These are phyloP conservation scores for Torulaspora pretoriensis DNA, from an alignment of 1,139 yeast genomes.

Conservation along the genomic window DNA sequence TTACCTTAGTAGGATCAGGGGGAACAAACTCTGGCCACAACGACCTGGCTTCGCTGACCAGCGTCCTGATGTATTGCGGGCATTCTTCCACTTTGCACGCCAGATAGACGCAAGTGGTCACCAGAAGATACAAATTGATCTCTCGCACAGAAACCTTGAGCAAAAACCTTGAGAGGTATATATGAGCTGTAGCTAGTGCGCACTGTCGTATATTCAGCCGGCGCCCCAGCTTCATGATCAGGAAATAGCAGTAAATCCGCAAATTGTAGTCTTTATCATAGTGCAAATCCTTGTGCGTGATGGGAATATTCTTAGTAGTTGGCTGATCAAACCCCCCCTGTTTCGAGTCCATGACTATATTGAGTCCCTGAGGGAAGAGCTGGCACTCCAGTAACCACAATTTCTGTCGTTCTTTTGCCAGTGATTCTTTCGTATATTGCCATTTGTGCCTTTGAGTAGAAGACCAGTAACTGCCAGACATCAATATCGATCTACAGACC, in stretches of 20 bases:
- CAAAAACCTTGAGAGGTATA: conserved; percentile 71
- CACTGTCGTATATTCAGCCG: conserved; percentile 73
- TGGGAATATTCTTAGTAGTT: conserved; percentile 40
- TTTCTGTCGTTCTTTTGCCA: conserved; percentile 41
- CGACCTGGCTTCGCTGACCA: conserved; percentile 79
- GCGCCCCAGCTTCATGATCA: conserved; percentile 72
- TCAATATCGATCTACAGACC: conserved; percentile 17
- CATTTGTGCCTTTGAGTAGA: conserved; percentile 61
- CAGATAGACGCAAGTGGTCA: conserved; percentile 80
- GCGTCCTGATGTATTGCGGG: conserved; percentile 85
- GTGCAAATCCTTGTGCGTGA: conserved; percentile 42
- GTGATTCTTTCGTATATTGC: conserved; percentile 52
- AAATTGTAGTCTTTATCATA: conserved; percentile 53
- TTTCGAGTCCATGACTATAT: conserved; percentile 31
- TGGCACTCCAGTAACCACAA: conserved; percentile 39
- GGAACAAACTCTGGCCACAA: conserved; percentile 96
- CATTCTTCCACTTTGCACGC: conserved; percentile 94
- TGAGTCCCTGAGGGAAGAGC: conserved; percentile 34
- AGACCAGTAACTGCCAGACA: conserved; percentile 67
- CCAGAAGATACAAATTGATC: conserved; percentile 71
- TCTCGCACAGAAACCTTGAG: conserved; percentile 72
- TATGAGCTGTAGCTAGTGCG: conserved; percentile 84
- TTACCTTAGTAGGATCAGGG: conserved; percentile 85
- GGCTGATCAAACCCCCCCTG: conserved; percentile 25
- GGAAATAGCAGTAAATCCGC: conserved; percentile 64